phyloP scores from a whole-genome alignment of 2,329 filamentous ascomycete genomes.

The Fusarium fujikuroi region DNA sequence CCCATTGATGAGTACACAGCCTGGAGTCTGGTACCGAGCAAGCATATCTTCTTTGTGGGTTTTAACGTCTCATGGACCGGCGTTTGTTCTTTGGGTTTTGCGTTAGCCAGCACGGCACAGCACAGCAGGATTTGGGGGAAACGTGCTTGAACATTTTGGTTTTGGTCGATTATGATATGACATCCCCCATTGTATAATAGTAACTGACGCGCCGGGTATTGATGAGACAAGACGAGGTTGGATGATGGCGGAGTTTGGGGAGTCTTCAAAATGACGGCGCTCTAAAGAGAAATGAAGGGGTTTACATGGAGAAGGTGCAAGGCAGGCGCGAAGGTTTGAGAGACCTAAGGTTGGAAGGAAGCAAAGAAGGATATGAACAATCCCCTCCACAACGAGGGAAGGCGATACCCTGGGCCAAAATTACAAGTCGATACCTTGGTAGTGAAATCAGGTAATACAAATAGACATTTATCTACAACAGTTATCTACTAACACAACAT shows the following conservation, averaged over 20 bases:
- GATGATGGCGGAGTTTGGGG: constrained; percentile 24
- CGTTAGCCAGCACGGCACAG: constrained; percentile 3
- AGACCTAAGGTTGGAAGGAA: neutral
- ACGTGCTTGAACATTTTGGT: constrained; percentile 17
- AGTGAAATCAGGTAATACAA: constrained; percentile 27
- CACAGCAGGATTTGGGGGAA: constrained; percentile 5
- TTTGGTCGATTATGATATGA: constrained; percentile 31
- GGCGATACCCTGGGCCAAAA: constrained; percentile 43
- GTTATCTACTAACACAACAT: neutral
- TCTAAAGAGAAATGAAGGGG: constrained; percentile 3
- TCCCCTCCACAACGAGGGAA: constrained; percentile 40
- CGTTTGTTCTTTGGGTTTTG: constrained; percentile 37
- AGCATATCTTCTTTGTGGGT: constrained; percentile 22
- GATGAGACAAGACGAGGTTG: constrained; percentile 4
- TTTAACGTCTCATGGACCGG: constrained; percentile 35
- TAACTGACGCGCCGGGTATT: constrained; percentile 8
- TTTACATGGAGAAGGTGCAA: constrained; percentile 15
- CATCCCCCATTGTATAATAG: constrained; percentile 39
- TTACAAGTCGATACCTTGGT: constrained; percentile 4
- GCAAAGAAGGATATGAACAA: constrained; percentile 24
- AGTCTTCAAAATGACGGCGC: constrained; percentile 14
- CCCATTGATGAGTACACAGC: constrained; percentile 32
- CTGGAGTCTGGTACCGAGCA: constrained; percentile 38
- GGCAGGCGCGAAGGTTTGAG: neutral
- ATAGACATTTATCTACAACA: constrained; percentile 9